A percentile compares a stretch with the other conserved stretches of the same genome.
These are phyloP conservation scores for Ashbya aceris DNA, from an alignment of 1,139 yeast genomes.

Conservation along the genomic window DNA sequence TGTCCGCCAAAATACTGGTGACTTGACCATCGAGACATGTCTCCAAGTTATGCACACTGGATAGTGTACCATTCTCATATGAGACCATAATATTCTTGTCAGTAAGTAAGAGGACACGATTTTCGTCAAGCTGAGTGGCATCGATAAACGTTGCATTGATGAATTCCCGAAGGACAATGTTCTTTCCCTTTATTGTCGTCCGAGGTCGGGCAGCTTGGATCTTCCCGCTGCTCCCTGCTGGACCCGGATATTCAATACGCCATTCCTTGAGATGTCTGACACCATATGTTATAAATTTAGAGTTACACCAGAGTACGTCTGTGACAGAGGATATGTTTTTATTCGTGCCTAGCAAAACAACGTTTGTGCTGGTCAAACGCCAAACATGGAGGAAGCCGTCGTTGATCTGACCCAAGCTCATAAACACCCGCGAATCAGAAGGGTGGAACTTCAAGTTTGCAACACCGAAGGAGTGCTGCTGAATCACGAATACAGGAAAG, in stretches of 20 bases:
- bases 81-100: constrained; percentile 4
- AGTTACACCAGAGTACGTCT: constrained; percentile 7
- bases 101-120: constrained; percentile 5
- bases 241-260: constrained; percentile 6
- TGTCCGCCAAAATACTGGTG: constrained; percentile 5
- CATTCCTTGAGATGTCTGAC: constrained; percentile 8
- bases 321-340: constrained; percentile 6
- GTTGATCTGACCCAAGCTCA: constrained; percentile 8
- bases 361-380: constrained; percentile 5
- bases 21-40: background rate
- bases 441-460: constrained; percentile 8
- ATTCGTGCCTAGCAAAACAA: constrained; percentile 7
- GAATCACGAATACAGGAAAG: constrained; percentile 8
- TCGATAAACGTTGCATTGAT: constrained; percentile 6
- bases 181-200: constrained; percentile 8
- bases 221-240: constrained; percentile 1
- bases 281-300: constrained; percentile 7
- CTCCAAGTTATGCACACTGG: constrained; percentile 4
- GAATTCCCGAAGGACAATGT: constrained; percentile 6
- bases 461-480: constrained; percentile 8
- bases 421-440: constrained; percentile 5
- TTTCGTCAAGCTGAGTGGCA: constrained; percentile 5
- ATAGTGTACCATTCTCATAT: constrained; percentile 4
- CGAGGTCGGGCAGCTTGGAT: constrained; percentile 3
- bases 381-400: constrained; percentile 8